Percentiles rank a stretch among this genome's conserved stretches.
Conservation (phyloP, 331 rosid genomes). For the Dryas integrifolia region DNA sequence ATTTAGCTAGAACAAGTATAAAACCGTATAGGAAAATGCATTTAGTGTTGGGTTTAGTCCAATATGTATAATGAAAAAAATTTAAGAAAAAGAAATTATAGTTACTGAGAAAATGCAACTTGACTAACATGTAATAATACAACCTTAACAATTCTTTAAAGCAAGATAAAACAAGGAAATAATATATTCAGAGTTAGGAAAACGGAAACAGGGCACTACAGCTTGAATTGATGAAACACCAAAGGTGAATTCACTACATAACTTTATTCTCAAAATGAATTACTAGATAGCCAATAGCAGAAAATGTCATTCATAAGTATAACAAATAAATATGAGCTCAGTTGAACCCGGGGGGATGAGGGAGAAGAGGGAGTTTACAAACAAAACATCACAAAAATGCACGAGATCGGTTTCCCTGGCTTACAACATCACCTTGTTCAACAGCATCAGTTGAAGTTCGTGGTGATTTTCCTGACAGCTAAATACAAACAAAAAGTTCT, state of each 20-base stretch:
- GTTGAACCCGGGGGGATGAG: not conserved
- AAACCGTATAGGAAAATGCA: too few species aligned
- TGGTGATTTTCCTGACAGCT: constrained; percentile 81
- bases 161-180: too few species aligned
- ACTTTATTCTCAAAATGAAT: constrained; percentile 19
- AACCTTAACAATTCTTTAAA: too few species aligned
- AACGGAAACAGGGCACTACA: too few species aligned
- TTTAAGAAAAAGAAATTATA: too few species aligned
- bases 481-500: constrained; percentile 35
- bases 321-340: not conserved
- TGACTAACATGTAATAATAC: too few species aligned
- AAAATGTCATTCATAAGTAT: constrained; percentile 3
- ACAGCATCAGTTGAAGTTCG: constrained; percentile 50
- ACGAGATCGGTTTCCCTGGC: constrained; percentile 46
- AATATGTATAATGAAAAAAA: too few species aligned
- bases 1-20: too few species aligned
- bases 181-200: too few species aligned
- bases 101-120: too few species aligned
- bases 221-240: too few species aligned
- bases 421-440: constrained; percentile 83
- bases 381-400: constrained; percentile 44
- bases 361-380: constrained; percentile 15
- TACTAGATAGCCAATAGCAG: not conserved
- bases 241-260: not conserved
- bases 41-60: too few species aligned